These are phyloP conservation scores for Trypanosoma theileri DNA, from an alignment of 208 protist genomes.

Conservation along the genomic window DNA sequence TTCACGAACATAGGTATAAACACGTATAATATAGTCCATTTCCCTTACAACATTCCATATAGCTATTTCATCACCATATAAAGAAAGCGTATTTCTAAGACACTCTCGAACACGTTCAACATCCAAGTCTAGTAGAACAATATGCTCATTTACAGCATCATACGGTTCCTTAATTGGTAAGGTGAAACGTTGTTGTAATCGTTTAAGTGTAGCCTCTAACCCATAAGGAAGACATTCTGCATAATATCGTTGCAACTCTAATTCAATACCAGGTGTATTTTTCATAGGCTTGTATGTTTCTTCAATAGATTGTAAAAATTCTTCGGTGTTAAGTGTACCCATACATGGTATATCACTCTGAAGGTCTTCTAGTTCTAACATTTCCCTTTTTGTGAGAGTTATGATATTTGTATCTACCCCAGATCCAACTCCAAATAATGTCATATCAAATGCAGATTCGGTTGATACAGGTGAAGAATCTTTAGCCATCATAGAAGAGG, in stretches of 20 bases:
- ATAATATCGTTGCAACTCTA: conserved; percentile 15
- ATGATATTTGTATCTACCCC: not conserved
- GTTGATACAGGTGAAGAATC: not conserved
- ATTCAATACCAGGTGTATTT: conserved; percentile 13
- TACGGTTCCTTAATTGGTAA: conserved; percentile 26
- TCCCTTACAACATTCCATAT: conserved; percentile 12
- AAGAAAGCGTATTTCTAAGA: conserved; percentile 8
- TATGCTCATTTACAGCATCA: conserved; percentile 26
- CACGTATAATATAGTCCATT: conserved; percentile 24
- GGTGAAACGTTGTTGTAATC: conserved; percentile 19
- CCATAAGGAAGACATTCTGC: conserved; percentile 24
- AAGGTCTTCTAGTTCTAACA: conserved; percentile 25
- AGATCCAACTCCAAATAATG: too few species aligned
- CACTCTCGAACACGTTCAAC: conserved; percentile 22
- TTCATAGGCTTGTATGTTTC: conserved; percentile 14
- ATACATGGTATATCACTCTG: conserved; percentile 10
- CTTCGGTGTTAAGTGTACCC: not conserved
- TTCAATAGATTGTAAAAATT: conserved; percentile 19
- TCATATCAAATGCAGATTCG: not conserved
- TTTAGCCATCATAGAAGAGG: not conserved
- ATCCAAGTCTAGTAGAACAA: conserved; percentile 27
- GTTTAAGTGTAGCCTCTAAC: conserved; percentile 15
- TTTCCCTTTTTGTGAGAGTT: conserved; percentile 5
- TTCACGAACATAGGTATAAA: conserved; percentile 26
- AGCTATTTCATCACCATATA: conserved; percentile 26